Evolutionary conservation across 2,329 filamentous ascomycete species (phyloP).

Genomic region (Hypomyces rosellus): DNA sequence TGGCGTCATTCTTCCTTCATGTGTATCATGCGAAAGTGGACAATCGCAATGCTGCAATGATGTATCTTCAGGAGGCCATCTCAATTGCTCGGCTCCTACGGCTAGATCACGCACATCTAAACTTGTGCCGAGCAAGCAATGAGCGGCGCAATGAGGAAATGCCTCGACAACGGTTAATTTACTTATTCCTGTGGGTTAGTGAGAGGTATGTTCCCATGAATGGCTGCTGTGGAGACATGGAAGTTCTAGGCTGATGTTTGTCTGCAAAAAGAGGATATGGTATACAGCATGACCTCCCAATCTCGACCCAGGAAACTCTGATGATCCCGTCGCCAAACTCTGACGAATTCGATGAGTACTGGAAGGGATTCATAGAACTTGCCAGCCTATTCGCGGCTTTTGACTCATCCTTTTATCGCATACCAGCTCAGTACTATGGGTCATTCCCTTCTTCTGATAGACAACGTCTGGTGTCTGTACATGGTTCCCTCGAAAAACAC

Average conservation of each 20-base stretch:
- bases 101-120: constrained; percentile 2
- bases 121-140: not conserved
- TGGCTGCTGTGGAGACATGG: not conserved
- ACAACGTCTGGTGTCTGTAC: constrained; percentile 4
- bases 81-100: constrained; percentile 7
- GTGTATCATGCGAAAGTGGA: constrained; percentile 8
- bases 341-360: constrained; percentile 7
- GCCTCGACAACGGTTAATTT: constrained; percentile 2
- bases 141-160: not conserved
- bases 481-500: not conserved
- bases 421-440: not conserved
- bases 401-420: constrained; percentile 6
- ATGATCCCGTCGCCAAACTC: not conserved
- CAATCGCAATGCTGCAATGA: constrained; percentile 8
- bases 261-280: constrained; percentile 4
- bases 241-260: not conserved
- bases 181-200: constrained; percentile 9
- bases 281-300: constrained; percentile 8
- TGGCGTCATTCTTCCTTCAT: constrained; percentile 10
- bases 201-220: constrained; percentile 4
- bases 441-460: not conserved
- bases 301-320: constrained; percentile 4
- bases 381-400: constrained; percentile 3
- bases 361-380: constrained; percentile 9
- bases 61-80: constrained; percentile 8